A percentile compares a stretch with the other conserved stretches of the same genome.
These are phyloP conservation scores for Colletotrichum kahawae DNA, from an alignment of 2,329 filamentous ascomycete genomes.

Conservation along the genomic window DNA sequence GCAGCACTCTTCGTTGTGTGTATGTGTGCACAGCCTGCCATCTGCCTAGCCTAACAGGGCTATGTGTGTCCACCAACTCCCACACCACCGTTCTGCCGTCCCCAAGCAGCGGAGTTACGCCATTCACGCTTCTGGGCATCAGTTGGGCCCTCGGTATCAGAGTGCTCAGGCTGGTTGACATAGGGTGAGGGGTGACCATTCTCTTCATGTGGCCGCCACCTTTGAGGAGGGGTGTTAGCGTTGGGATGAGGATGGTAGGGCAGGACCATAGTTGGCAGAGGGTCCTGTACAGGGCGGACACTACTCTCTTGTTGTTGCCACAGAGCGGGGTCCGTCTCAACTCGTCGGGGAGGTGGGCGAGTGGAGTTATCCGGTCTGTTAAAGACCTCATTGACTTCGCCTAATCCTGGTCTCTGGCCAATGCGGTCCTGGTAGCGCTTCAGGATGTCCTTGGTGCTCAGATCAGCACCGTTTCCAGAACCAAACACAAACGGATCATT, in stretches of 20 bases:
- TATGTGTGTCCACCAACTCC: slow-evolving; percentile 53
- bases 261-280: slow-evolving; percentile 32
- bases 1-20: neutral
- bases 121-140: slow-evolving; percentile 57
- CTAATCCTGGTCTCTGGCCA: slow-evolving; percentile 60
- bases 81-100: slow-evolving; percentile 53
- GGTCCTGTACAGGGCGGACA: slow-evolving; percentile 76
- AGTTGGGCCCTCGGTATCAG: slow-evolving; percentile 45
- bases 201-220: slow-evolving; percentile 53
- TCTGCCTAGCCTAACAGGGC: slow-evolving; percentile 15
- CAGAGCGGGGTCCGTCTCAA: slow-evolving; percentile 86
- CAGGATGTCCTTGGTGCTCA: slow-evolving; percentile 96
- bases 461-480: slow-evolving; percentile 75
- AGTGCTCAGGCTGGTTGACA: slow-evolving; percentile 46
- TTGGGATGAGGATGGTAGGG: slow-evolving; percentile 40
- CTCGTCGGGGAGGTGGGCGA: slow-evolving; percentile 62
- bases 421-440: slow-evolving; percentile 87
- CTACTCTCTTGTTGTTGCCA: slow-evolving; percentile 86
- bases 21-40: neutral
- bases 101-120: slow-evolving; percentile 62
- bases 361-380: slow-evolving; percentile 63
- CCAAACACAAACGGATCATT: slow-evolving; percentile 84
- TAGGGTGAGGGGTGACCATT: slow-evolving; percentile 48
- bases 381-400: slow-evolving; percentile 62
- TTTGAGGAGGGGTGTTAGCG: slow-evolving; percentile 54